Conservation (phyloP, 768 basidiomycete species). For the Pisolithus marmoratus region DNA sequence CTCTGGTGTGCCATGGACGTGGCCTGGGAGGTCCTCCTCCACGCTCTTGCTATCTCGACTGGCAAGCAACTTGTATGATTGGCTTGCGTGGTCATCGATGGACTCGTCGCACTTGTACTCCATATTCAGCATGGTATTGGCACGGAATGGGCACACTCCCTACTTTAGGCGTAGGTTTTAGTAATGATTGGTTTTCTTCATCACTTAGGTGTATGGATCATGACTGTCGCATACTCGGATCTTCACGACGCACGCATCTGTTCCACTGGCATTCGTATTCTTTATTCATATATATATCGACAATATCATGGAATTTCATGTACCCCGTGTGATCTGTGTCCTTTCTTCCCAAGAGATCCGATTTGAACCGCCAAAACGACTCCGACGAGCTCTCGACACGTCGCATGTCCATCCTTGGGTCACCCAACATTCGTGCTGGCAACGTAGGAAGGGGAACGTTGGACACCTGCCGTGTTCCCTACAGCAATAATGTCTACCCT, state of each 20-base stretch:
- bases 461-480: too few species aligned
- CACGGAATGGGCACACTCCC: constrained; percentile 3
- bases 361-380: too few species aligned
- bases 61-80: constrained; percentile 12
- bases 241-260: neutral
- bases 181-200: neutral
- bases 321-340: too few species aligned
- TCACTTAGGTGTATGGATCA: constrained; percentile 21
- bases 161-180: neutral
- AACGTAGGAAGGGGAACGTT: too few species aligned
- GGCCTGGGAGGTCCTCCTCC: constrained; percentile 44
- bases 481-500: neutral
- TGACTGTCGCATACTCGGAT: constrained; percentile 3
- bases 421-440: too few species aligned
- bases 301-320: neutral
- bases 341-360: too few species aligned
- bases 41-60: constrained; percentile 31
- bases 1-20: constrained; percentile 45
- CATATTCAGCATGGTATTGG: constrained; percentile 4
- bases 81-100: constrained; percentile 3
- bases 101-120: neutral
- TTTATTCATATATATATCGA: constrained; percentile 25
- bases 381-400: too few species aligned
- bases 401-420: too few species aligned
- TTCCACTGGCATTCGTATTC: constrained; percentile 1